Conservation (phyloP, 805 yeast species). For the Metschnikowia lachancei region DNA sequence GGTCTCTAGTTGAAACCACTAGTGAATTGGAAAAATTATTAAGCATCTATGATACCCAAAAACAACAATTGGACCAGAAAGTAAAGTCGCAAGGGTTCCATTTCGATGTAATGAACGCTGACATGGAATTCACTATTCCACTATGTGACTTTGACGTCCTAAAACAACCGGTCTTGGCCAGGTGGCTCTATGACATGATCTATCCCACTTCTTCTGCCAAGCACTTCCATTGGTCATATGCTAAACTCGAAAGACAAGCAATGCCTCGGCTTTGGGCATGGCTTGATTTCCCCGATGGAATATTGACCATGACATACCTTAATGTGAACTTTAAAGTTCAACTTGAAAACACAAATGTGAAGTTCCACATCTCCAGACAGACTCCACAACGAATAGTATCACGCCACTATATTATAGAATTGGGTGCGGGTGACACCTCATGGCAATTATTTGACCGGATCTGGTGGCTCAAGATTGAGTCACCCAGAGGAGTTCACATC, state of each 20-base stretch:
- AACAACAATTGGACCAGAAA: neutral
- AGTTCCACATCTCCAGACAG: constrained; percentile 9
- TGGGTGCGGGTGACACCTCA: neutral
- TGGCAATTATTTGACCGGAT: constrained; percentile 16
- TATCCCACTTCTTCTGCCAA: constrained; percentile 32
- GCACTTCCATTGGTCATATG: constrained; percentile 40
- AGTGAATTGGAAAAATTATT: constrained; percentile 8
- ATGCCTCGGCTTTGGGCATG: constrained; percentile 25
- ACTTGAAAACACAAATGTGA: neutral
- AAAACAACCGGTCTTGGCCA: constrained; percentile 21
- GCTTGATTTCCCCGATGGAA: neutral
- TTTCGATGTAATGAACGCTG: neutral
- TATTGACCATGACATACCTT: constrained; percentile 11
- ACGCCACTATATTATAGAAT: neutral
- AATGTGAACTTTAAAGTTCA: constrained; percentile 9
- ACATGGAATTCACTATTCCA: constrained; percentile 2
- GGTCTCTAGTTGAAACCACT: constrained; percentile 15
- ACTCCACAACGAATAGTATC: constrained; percentile 4
- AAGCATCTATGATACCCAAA: constrained; percentile 4
- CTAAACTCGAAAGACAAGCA: constrained; percentile 34
- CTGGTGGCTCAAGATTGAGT: constrained; percentile 18
- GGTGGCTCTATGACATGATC: constrained; percentile 28
- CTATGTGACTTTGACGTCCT: neutral
- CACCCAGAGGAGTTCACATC: neutral
- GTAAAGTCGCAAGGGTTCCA: neutral